phyloP scores from a whole-genome alignment of 31 red algal genomes.

The Odonthalia washingtoniensis region DNA sequence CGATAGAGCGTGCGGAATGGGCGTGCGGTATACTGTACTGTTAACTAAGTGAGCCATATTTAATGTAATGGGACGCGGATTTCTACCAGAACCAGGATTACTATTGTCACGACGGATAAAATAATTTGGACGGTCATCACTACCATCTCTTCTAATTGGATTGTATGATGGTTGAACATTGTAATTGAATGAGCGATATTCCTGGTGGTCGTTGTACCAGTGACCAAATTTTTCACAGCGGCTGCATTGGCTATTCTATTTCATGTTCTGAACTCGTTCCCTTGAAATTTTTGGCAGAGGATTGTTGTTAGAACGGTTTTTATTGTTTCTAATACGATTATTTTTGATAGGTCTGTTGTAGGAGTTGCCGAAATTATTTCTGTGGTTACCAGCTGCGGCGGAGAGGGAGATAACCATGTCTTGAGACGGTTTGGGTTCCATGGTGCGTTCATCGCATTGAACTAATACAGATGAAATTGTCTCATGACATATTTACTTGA shows the following conservation, averaged over 20 bases:
- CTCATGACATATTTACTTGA: neutral
- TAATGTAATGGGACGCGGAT: neutral
- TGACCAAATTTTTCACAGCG: conserved; percentile 16
- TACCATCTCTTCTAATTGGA: too few species aligned
- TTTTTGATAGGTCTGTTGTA: too few species aligned
- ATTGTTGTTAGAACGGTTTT: too few species aligned
- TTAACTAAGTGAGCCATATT: neutral
- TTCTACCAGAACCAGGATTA: neutral
- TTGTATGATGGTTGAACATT: neutral
- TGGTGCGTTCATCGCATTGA: neutral
- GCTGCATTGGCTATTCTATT: neutral
- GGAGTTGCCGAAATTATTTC: too few species aligned
- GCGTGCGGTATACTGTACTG: too few species aligned
- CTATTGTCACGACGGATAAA: neutral
- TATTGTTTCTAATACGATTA: too few species aligned
- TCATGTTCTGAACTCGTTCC: neutral
- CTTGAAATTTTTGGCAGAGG: neutral
- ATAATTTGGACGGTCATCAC: neutral
- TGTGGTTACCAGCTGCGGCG: neutral
- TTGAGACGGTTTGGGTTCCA: neutral
- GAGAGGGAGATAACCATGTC: neutral
- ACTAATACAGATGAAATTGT: neutral
- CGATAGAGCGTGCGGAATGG: too few species aligned
- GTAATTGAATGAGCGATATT: neutral
- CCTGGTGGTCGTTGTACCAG: neutral